Conservation (phyloP, 768 basidiomycete genomes). For the Pisolithus sp. region DNA sequence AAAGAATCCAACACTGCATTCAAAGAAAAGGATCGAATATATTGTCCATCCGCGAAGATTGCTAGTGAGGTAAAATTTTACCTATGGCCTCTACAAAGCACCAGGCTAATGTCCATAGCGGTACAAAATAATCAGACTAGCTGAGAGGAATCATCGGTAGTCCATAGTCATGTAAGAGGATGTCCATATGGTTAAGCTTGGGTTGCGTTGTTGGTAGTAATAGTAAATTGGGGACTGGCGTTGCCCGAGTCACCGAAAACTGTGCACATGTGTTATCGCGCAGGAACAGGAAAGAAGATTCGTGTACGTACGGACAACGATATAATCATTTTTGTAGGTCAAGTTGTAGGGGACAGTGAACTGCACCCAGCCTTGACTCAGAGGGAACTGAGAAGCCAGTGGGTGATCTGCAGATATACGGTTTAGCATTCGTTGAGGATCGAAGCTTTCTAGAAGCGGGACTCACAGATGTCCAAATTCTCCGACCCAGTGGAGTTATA, state of each 20-base stretch:
- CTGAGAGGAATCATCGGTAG: neutral
- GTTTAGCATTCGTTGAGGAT: slow-evolving; percentile 5
- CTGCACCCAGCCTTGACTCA: slow-evolving; percentile 42
- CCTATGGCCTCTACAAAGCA: neutral
- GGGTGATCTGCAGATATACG: slow-evolving; percentile 39
- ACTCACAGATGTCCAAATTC: slow-evolving; percentile 45
- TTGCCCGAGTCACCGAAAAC: slow-evolving; percentile 70
- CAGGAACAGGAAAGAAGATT: neutral
- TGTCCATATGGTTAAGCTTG: neutral
- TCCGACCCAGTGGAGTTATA: slow-evolving; percentile 32
- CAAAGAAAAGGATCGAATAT: no score
- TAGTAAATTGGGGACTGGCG: slow-evolving; percentile 51
- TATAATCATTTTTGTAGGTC: slow-evolving; percentile 40
- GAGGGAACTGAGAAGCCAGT: slow-evolving; percentile 49
- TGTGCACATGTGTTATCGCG: slow-evolving; percentile 19
- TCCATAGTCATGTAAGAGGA: neutral
- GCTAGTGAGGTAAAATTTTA: no score
- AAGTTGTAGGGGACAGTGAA: slow-evolving; percentile 48
- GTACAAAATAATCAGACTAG: neutral
- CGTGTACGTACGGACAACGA: slow-evolving; percentile 52
- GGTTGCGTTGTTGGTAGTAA: slow-evolving; percentile 17
- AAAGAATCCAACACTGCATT: no score
- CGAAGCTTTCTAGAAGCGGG: neutral
- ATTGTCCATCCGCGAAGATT: no score
- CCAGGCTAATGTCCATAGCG: slow-evolving; percentile 2